Conservation (phyloP, 768 basidiomycete genomes). For the Rhodotorula sphaerocarpa region DNA sequence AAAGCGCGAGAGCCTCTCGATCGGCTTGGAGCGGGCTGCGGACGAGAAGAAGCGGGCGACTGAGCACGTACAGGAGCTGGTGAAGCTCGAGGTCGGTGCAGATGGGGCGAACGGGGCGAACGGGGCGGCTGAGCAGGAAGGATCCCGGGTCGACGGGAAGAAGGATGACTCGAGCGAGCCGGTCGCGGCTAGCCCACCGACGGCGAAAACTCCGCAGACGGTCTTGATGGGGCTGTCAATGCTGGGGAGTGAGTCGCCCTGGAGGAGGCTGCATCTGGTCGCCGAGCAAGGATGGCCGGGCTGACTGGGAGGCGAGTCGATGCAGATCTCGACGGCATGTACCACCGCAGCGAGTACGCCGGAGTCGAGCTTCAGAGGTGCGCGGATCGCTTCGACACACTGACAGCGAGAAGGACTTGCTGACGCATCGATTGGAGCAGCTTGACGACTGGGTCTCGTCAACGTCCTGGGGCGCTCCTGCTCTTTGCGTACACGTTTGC, state of each 20-base stretch:
- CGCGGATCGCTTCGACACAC: too few species aligned
- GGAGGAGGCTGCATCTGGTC: not conserved
- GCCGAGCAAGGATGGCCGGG: not conserved
- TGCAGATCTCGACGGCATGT: constrained; percentile 65
- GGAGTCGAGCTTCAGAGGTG: constrained; percentile 55
- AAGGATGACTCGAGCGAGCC: too few species aligned
- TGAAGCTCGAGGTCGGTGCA: not conserved
- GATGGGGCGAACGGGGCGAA: not conserved
- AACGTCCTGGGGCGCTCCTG: constrained; percentile 66
- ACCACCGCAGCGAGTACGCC: constrained; percentile 60
- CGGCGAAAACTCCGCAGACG: constrained; percentile 50
- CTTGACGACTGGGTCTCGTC: constrained; percentile 75
- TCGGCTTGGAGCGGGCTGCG: constrained; percentile 65
- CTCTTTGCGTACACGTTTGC: constrained; percentile 56
- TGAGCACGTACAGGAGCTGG: not conserved
- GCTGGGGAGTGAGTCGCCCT: constrained; percentile 51
- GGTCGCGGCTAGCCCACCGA: too few species aligned
- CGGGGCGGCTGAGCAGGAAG: not conserved
- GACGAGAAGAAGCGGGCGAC: constrained; percentile 47
- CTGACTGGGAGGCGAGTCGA: too few species aligned
- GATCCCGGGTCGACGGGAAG: too few species aligned
- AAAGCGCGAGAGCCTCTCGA: constrained; percentile 56
- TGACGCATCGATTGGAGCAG: too few species aligned
- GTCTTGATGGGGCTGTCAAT: constrained; percentile 72
- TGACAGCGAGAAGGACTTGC: too few species aligned